These are phyloP conservation scores for Penicillium corylophilum DNA, from an alignment of 2,329 filamentous ascomycete genomes.

Conservation along the genomic window DNA sequence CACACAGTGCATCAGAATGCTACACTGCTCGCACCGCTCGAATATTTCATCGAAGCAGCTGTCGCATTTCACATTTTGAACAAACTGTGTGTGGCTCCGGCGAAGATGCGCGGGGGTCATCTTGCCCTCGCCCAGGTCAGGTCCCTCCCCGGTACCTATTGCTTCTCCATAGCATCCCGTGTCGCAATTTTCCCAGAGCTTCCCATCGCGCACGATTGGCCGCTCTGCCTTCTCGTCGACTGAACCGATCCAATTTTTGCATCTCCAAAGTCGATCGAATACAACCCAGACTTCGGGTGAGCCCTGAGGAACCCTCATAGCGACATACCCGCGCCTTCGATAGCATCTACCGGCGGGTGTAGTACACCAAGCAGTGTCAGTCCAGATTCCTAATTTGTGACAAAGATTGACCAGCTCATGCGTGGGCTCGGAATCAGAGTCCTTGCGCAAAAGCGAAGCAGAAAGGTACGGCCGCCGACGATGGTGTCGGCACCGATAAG, in stretches of 20 bases:
- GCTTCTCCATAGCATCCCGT: constrained; percentile 56
- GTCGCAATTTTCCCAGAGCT: constrained; percentile 58
- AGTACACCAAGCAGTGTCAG: constrained; percentile 61
- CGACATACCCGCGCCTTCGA: constrained; percentile 57
- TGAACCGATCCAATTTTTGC: constrained; percentile 57
- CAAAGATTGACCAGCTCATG: constrained; percentile 61
- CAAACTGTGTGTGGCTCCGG: constrained; percentile 53
- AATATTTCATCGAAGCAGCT: constrained; percentile 54
- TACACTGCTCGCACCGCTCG: constrained; percentile 61
- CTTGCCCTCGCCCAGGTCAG: constrained; percentile 52
- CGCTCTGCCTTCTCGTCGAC: constrained; percentile 26
- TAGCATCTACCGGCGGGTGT: constrained; percentile 58
- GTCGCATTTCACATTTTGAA: constrained; percentile 55
- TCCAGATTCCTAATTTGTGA: constrained; percentile 60
- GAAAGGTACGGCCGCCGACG: constrained; percentile 60
- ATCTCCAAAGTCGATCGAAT: constrained; percentile 60
- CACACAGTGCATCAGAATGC: constrained; percentile 61
- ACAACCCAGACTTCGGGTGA: constrained; percentile 62
- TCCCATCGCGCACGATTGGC: constrained; percentile 46
- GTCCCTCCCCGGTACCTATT: constrained; percentile 50
- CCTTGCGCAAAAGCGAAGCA: constrained; percentile 54
- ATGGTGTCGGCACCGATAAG: constrained; percentile 63
- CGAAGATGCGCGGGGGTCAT: constrained; percentile 55
- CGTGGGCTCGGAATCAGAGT: constrained; percentile 61
- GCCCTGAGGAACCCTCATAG: constrained; percentile 55